A percentile compares a stretch with the other conserved stretches of the same genome.
These are phyloP conservation scores for Aspergillus sp. DNA, from an alignment of 2,329 filamentous ascomycete species.

Conservation along the genomic window DNA sequence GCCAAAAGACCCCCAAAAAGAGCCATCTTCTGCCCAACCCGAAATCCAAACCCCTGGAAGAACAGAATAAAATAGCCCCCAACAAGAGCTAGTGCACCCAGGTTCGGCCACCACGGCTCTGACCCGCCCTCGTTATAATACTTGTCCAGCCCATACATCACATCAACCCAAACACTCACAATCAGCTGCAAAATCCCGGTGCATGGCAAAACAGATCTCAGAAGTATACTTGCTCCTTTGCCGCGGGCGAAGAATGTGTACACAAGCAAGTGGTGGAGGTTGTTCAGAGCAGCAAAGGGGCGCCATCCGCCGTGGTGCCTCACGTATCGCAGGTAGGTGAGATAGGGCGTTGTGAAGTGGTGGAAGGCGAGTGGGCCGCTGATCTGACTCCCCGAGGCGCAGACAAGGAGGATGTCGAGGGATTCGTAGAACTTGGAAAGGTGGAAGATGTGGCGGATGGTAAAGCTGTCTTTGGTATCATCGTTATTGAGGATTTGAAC, in stretches of 20 bases:
- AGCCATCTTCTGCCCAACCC: background rate
- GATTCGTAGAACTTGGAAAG: constrained; percentile 5
- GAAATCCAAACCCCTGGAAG: background rate
- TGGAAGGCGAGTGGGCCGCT: background rate
- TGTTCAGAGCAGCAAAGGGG: background rate
- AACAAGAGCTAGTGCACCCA: background rate
- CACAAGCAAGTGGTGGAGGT: background rate
- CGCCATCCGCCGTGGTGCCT: background rate
- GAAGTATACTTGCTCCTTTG: background rate
- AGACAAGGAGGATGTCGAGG: background rate
- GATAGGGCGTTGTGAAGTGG: background rate
- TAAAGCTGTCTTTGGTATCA: background rate
- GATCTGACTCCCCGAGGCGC: background rate
- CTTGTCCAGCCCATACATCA: background rate
- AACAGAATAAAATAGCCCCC: background rate
- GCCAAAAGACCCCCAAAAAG: background rate
- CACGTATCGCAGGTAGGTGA: background rate
- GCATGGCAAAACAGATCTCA: background rate
- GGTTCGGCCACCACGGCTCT: background rate
- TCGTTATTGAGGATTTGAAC: background rate
- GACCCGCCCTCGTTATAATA: background rate
- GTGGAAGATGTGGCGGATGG: background rate
- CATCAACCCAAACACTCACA: background rate
- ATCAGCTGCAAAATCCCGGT: background rate
- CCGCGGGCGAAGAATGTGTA: background rate